Evolutionary conservation across 495 filamentous ascomycete genomes (phyloP), one percentile per base, ranked within the genome.

Genomic region (Talaromyces thailandensis): DNA sequence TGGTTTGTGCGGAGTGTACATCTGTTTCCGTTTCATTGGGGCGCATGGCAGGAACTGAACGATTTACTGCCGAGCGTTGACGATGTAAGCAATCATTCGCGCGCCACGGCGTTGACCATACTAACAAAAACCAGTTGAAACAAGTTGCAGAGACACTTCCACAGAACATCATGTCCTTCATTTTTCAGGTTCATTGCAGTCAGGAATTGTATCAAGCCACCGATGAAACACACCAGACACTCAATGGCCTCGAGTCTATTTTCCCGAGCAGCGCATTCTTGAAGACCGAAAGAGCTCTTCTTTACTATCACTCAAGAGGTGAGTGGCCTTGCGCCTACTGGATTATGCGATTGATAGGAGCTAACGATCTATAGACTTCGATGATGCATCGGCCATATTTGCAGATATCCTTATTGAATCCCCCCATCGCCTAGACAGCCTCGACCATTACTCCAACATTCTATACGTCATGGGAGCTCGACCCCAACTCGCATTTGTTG

Each of bases 371-470:
- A 9, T 62, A 83, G 93, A 98, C 64, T 89, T 94, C 59, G 85
- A 96, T 43, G 83, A 87, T 64, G 93, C 95, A 8, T 91, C 93
- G 58, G 77, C 87, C 14, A 87, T 92, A 60, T 99, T 99, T 70
- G 89, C 86, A 58, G 76, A 83, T n/a, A 80, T 99, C 8, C 75
- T 97, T 26, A 82, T 85, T 12, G 74, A 85, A 24, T 89, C 95
- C 62, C 95, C 95, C 0, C 88, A 96, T 67, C 86, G 95, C 9
- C 81, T 98, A 57, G 95, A 99, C 67, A 86, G 86, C 16, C 80
- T 98, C 5, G 95, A 98, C 66, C 88, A 95, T 68, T 99, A 96
- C 73, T 96, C 91, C 11, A 98, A 99, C 67, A 94, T 98, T 57
- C 82, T 99, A 32, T 98, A 95, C 68, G 94, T 99, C 28, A 88